These are phyloP conservation scores for Trichophyton schoenleinii DNA, from an alignment of 2,329 filamentous ascomycete species.

Conservation along the genomic window DNA sequence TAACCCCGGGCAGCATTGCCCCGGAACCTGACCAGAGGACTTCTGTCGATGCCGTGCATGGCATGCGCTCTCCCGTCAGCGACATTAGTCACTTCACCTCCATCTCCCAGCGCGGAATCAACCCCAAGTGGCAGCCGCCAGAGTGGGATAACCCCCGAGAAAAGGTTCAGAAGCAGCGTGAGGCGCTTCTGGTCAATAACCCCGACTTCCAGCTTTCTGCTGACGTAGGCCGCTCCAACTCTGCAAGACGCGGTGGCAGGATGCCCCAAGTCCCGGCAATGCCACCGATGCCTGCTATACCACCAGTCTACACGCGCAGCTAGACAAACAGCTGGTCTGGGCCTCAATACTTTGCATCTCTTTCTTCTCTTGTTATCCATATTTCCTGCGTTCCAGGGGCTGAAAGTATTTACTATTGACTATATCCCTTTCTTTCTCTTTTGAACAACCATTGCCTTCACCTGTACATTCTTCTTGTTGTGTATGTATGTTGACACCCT, in stretches of 20 bases:
- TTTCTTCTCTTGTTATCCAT: not conserved
- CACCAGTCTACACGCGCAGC: not conserved
- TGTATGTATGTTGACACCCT: not conserved
- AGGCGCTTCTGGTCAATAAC: slow-evolving; percentile 64
- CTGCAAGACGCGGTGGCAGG: slow-evolving; percentile 8
- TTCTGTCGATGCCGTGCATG: slow-evolving; percentile 52
- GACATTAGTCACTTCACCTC: slow-evolving; percentile 81
- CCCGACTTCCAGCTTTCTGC: slow-evolving; percentile 69
- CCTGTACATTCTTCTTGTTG: not conserved
- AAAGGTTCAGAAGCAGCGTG: slow-evolving; percentile 45
- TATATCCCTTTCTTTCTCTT: not conserved
- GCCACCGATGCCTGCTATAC: slow-evolving; percentile 4
- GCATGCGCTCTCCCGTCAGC: slow-evolving; percentile 59
- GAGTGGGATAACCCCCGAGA: slow-evolving; percentile 35
- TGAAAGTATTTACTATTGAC: not conserved
- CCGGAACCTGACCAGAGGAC: slow-evolving; percentile 32
- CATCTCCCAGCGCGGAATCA: slow-evolving; percentile 75
- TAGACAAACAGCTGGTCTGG: not conserved
- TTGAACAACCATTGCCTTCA: not conserved
- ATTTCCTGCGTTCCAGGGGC: not conserved
- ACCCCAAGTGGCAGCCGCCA: slow-evolving; percentile 62
- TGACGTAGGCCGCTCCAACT: slow-evolving; percentile 15
- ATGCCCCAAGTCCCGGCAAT: slow-evolving; percentile 19
- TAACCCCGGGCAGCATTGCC: slow-evolving; percentile 27
- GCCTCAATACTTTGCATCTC: not conserved